Conservation (phyloP, 2,329 filamentous ascomycete genomes). For the Aspergillus versicolor region DNA sequence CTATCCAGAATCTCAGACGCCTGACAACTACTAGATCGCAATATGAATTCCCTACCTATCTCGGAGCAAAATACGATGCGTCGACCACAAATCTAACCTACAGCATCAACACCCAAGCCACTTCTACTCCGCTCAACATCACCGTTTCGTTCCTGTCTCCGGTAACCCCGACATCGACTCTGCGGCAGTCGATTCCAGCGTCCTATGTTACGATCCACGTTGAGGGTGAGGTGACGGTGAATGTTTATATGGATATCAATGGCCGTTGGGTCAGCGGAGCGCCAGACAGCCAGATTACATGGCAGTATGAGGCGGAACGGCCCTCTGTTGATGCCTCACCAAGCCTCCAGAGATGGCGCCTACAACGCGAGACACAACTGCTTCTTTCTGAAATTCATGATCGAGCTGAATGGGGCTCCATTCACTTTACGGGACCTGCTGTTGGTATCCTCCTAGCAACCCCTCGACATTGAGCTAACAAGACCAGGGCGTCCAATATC, state of each 20-base stretch:
- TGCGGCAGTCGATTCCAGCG: slow-evolving; percentile 79
- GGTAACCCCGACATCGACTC: slow-evolving; percentile 76
- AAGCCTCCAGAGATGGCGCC: slow-evolving; percentile 44
- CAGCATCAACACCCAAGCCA: slow-evolving; percentile 49
- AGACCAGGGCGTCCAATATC: slow-evolving; percentile 59
- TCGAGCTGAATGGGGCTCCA: slow-evolving; percentile 77
- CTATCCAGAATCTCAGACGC: background rate
- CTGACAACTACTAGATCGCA: slow-evolving; percentile 39
- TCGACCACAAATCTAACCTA: slow-evolving; percentile 71
- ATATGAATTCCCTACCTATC: slow-evolving; percentile 58
- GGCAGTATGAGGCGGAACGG: slow-evolving; percentile 57
- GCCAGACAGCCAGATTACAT: slow-evolving; percentile 66
- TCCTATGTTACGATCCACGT: slow-evolving; percentile 73
- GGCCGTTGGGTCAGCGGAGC: slow-evolving; percentile 82
- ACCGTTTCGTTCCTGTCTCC: slow-evolving; percentile 69
- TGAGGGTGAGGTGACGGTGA: slow-evolving; percentile 63
- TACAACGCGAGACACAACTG: slow-evolving; percentile 53
- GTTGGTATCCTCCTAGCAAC: slow-evolving; percentile 28
- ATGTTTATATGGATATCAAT: slow-evolving; percentile 66
- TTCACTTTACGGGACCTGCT: slow-evolving; percentile 72
- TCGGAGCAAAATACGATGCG: slow-evolving; percentile 65
- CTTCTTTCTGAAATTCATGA: slow-evolving; percentile 74
- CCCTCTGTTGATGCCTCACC: slow-evolving; percentile 39
- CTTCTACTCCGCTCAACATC: slow-evolving; percentile 49
- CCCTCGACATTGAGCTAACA: slow-evolving; percentile 14